Evolutionary conservation across 495 filamentous ascomycete species (phyloP), one percentile per base, ranked within the genome.

Genomic region (Neurospora discreta): DNA sequence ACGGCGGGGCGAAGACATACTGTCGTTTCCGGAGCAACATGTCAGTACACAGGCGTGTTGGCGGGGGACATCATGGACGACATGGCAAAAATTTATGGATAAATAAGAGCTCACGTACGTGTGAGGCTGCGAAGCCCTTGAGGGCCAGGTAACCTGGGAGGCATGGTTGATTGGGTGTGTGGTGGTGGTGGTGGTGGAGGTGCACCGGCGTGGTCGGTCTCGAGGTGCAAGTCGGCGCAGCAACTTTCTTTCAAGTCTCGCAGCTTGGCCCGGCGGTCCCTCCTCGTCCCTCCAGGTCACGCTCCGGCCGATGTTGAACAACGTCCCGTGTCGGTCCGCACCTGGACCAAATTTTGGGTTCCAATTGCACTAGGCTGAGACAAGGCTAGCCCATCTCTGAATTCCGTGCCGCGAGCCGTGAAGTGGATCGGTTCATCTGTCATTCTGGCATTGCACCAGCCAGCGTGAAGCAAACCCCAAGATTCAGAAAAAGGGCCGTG

Each of bases 101-200:
- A 33, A 60, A 60, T 60, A 60, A 60, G 52, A 60, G 52, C 33
- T 33, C 13, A 39, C 81, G 81, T 85, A 92, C 93, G 82, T 72
- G 85, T 87, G 41, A 90, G 83, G 30, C 86, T 87, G 78, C 88
- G 87, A 41, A 90, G 82, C 78, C 89, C 88, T 77, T 89, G 84
- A 72, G 88, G 83, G 71, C 86, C 75, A 70, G 89, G 84, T 84
- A 94, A 85, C 85, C 92, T 89, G 33, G 90, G 91, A 77, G 93
- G 88, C 92, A 95, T 95, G 46, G 46, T 75, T 36, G 33, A 0
- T 36, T 36, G 33, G 33, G 4, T 36, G 33, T 3, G 33, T 36
- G 33, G 44, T 69, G 41, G 39, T 69, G 70, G 71, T 60, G 52
- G 52, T 60, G 52, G 52, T 60, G 52, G 52, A 60, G 52, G 52